Base-by-base conservation (phyloP, 257 asterid species). In the Solanum virginianum region DNA sequence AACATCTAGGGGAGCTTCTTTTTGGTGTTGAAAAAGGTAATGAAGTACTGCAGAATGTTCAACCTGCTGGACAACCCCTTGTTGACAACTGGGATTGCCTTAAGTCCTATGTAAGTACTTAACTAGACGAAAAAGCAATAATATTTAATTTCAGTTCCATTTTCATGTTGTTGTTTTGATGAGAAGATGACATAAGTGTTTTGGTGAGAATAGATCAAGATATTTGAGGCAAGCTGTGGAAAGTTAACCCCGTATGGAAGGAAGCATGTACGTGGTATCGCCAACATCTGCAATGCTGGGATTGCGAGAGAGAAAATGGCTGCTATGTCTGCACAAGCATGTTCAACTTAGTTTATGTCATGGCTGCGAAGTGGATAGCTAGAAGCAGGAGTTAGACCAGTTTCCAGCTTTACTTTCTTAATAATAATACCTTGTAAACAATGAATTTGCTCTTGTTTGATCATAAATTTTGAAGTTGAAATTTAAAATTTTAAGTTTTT, bases 221-320 rank as follows among this genome's bases (percentile, higher is more conserved):
- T 94, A 81, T 94, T 92, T 54, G 99, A 97, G 94, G 85, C 91
- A 5, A 88, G 82, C 14, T 97, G 99, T 45, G 99, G 99, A 45
- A 92, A 93, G 1, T 84, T 97, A 49, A 92, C 97, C 26, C 92
- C 92, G 53, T 97, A 97, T 41, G 99, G 99, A 71, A 95, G 92
- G 99, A 97, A 90, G 86, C 98, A 97, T 89, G 91, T 94, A 97
- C 94, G 99, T 20, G 90, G 98, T 1, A 81, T 97, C 15, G 99
- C 98, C 55, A 95, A 97, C 87, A 92, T 97, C 57, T 97, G 99
- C 90, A 97, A 97, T 24, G 92, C 93, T 4, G 99, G 97, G 26
- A 92, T 92, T 79, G 85, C 65, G 26, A 88, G 4, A 71, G 98
- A 92, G 59, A 91, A 90, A 88, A 91, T 95, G 98, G 96, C 90